These are phyloP conservation scores for Saccharomycopsis malanga DNA, from an alignment of 805 yeast species.

Conservation along the genomic window DNA sequence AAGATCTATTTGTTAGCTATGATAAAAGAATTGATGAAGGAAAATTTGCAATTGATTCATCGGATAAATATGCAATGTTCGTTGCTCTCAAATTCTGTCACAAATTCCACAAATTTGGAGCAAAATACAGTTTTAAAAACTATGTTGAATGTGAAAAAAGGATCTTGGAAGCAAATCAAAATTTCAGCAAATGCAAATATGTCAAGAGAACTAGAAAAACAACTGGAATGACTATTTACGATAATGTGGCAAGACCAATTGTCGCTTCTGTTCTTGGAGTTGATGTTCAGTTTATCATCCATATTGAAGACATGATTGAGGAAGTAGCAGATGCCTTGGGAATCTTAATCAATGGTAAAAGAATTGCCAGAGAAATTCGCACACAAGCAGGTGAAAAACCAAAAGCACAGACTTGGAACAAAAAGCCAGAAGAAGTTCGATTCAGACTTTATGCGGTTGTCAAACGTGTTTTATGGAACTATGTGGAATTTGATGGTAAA, in stretches of 20 bases:
- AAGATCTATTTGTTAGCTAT: too few species aligned
- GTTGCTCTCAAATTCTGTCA: too few species aligned
- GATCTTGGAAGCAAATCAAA: too few species aligned
- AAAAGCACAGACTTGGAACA: background rate
- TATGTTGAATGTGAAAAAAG: too few species aligned
- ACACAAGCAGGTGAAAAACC: background rate
- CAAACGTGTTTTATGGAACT: background rate
- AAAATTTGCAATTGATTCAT: too few species aligned
- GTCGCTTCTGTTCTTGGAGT: conserved; percentile 1
- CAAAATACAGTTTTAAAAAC: too few species aligned
- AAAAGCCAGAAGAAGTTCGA: background rate
- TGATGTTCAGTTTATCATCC: background rate
- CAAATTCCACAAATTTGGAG: too few species aligned
- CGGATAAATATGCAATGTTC: too few species aligned
- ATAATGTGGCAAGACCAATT: background rate
- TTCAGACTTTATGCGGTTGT: background rate
- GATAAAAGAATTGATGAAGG: too few species aligned
- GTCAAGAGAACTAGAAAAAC: too few species aligned
- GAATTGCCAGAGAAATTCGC: background rate
- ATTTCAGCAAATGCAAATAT: too few species aligned
- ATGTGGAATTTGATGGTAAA: background rate
- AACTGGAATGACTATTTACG: conserved; percentile 2
- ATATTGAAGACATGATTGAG: background rate
- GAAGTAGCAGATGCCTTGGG: background rate
- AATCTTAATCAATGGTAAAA: background rate